phyloP scores from a whole-genome alignment of 2,329 filamentous ascomycete genomes.

The Thelonectria discophora region DNA sequence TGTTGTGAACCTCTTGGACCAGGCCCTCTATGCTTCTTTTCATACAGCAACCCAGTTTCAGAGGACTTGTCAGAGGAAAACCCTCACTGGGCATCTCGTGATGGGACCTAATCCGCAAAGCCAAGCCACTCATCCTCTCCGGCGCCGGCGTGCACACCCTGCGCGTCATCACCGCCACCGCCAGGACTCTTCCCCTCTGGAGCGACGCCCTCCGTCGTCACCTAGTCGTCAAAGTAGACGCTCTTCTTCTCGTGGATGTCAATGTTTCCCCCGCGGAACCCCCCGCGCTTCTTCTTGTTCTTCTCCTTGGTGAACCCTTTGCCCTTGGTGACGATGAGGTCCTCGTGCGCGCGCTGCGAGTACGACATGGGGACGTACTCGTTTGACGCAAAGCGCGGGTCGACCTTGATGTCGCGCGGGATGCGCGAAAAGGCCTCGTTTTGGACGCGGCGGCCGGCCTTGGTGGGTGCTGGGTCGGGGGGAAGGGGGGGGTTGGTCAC shows the following conservation, averaged over 20 bases:
- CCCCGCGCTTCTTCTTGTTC: conserved; percentile 96
- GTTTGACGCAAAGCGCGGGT: conserved; percentile 78
- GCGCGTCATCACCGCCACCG: too few species aligned
- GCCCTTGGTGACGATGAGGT: conserved; percentile 89
- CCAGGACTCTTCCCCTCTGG: too few species aligned
- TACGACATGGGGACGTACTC: conserved; percentile 86
- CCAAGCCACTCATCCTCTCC: too few species aligned
- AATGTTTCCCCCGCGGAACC: conserved; percentile 88
- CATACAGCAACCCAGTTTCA: not conserved
- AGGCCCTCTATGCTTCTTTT: not conserved
- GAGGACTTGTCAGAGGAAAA: too few species aligned
- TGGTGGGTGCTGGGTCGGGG: conserved; percentile 54
- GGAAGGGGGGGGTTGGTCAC: conserved; percentile 61
- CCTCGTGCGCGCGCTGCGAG: conserved; percentile 85
- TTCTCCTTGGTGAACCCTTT: conserved; percentile 99
- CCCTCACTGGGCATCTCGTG: too few species aligned
- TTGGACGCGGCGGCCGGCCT: conserved; percentile 54
- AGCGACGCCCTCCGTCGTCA: too few species aligned
- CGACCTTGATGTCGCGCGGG: conserved; percentile 72
- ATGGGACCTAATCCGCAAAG: too few species aligned
- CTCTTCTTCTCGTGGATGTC: conserved; percentile 84
- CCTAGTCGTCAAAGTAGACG: conserved; percentile 92
- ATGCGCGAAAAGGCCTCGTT: conserved; percentile 82
- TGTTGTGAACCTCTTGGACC: not conserved
- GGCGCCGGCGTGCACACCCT: too few species aligned